phyloP scores from a whole-genome alignment of 257 asterid genomes.

The Solanum virginianum region DNA sequence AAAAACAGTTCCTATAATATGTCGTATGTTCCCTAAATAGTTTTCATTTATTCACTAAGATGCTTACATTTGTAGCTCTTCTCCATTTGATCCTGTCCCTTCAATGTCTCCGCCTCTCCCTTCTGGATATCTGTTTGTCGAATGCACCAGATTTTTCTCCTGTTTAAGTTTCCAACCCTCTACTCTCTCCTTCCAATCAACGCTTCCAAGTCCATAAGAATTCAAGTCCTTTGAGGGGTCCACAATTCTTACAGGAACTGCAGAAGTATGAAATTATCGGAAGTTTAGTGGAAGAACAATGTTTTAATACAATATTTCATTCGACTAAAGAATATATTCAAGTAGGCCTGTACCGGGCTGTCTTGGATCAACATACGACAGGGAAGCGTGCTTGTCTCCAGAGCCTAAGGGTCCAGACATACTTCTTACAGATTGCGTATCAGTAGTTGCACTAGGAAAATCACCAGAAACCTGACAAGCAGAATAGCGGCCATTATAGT shows the following conservation, averaged over 20 bases:
- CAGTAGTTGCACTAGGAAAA: slow-evolving; percentile 61
- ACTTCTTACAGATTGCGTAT: slow-evolving; percentile 80
- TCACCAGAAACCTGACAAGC: slow-evolving; percentile 63
- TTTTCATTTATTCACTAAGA: neutral
- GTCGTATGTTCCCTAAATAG: neutral
- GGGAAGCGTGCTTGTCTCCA: slow-evolving; percentile 50
- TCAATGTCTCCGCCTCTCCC: slow-evolving; percentile 59
- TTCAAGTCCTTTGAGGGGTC: slow-evolving; percentile 84
- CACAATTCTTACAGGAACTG: slow-evolving; percentile 88
- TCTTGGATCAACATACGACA: slow-evolving; percentile 81
- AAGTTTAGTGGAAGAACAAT: neutral
- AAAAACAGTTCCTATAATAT: neutral
- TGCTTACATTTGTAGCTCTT: slow-evolving; percentile 68
- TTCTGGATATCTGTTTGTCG: slow-evolving; percentile 37
- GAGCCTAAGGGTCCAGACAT: slow-evolving; percentile 96
- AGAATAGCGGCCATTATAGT: neutral
- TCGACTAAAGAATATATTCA: neutral
- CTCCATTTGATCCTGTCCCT: slow-evolving; percentile 73
- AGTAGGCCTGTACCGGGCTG: slow-evolving; percentile 56
- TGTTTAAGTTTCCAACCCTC: slow-evolving; percentile 73
- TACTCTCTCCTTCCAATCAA: slow-evolving; percentile 91
- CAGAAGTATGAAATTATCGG: slow-evolving; percentile 2
- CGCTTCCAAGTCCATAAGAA: slow-evolving; percentile 75
- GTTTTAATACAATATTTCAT: neutral
- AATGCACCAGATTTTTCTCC: slow-evolving; percentile 45